phyloP scores from a whole-genome alignment of 768 basidiomycete genomes.

The Rhodosporidiobolus odoratus region DNA sequence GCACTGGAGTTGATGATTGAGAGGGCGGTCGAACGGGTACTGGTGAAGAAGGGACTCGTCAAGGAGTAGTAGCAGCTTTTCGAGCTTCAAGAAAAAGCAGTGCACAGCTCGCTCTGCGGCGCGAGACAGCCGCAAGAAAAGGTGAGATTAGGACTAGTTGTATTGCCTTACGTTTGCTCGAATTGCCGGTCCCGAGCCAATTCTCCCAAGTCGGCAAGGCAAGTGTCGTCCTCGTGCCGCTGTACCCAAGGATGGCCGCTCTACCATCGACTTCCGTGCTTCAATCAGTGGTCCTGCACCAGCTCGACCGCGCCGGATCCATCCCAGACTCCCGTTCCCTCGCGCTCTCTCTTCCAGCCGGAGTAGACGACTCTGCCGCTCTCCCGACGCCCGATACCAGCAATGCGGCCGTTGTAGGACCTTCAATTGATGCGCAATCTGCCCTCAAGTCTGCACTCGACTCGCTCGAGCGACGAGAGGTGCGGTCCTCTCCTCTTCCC shows the following conservation, averaged over 20 bases:
- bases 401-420: constrained; percentile 27
- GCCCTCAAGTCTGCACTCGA: constrained; percentile 83
- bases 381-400: background rate
- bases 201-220: too few relatives aligned
- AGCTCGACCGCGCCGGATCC: constrained; percentile 36
- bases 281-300: constrained; percentile 32
- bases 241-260: background rate
- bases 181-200: too few relatives aligned
- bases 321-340: constrained; percentile 47
- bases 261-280: constrained; percentile 13
- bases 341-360: constrained; percentile 34
- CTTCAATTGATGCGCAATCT: constrained; percentile 55
- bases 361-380: constrained; percentile 4
- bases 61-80: background rate
- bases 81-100: too few relatives aligned
- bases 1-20: constrained; percentile 42
- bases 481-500: constrained; percentile 43
- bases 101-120: too few relatives aligned
- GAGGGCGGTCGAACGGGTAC: constrained; percentile 38
- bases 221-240: too few relatives aligned
- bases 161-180: too few relatives aligned
- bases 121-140: too few relatives aligned
- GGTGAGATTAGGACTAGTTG: too few relatives aligned
- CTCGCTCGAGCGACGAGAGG: constrained; percentile 79
- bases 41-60: constrained; percentile 24